Conservation (phyloP, 148 eudicot species). For the Amaranthus cruentus region DNA sequence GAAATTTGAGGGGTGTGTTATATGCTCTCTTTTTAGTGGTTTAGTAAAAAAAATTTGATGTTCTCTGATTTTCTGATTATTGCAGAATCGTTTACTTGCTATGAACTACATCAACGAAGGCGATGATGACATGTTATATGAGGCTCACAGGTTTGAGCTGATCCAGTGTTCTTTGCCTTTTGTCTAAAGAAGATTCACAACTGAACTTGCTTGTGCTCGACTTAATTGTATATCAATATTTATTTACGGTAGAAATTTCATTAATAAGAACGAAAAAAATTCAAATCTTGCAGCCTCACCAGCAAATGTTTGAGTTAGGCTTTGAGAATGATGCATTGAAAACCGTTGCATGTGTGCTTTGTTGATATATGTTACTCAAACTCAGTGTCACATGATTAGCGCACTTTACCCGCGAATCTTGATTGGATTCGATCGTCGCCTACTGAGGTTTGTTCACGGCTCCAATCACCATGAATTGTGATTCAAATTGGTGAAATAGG, state of each 20-base stretch:
- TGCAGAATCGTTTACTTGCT: slow-evolving; percentile 93
- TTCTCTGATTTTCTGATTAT: slow-evolving; percentile 20
- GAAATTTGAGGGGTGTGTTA: neutral
- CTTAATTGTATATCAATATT: neutral
- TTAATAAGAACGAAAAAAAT: neutral
- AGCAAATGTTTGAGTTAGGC: neutral
- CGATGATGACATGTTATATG: slow-evolving; percentile 72
- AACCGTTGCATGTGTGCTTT: too few species aligned
- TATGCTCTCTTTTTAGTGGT: slow-evolving; percentile 4
- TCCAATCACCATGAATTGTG: too few species aligned
- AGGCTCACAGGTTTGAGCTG: slow-evolving; percentile 76
- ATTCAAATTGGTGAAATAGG: too few species aligned
- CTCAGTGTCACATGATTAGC: too few species aligned
- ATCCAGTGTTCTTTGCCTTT: slow-evolving; percentile 3
- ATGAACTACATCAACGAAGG: slow-evolving; percentile 99
- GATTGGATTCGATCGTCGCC: too few species aligned
- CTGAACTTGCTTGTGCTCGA: neutral
- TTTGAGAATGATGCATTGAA: neutral
- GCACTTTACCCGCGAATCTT: too few species aligned
- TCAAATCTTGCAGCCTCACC: neutral
- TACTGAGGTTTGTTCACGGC: too few species aligned
- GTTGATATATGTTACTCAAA: too few species aligned
- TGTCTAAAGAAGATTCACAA: slow-evolving; percentile 1
- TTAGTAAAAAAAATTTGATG: neutral
- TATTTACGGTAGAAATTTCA: neutral